These are phyloP conservation scores for Ceratobasidium sp. DNA, from an alignment of 1,284 basidiomycete species.

Conservation along the genomic window DNA sequence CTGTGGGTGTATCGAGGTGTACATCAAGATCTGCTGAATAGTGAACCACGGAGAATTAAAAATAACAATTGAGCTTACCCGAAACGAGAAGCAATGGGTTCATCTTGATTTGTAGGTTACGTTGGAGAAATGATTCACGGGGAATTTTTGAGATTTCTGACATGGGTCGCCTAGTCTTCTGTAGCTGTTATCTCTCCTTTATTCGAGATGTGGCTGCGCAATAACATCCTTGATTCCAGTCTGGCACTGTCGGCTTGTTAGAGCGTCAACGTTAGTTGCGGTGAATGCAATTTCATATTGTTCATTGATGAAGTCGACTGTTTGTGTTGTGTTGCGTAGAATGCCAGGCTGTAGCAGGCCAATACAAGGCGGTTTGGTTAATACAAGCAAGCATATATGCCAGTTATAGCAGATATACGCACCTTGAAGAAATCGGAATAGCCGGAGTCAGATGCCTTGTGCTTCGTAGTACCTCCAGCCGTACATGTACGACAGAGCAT, in stretches of 20 bases:
- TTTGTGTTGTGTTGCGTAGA: neutral
- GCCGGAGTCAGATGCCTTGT: conserved; percentile 34
- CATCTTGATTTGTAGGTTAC: neutral
- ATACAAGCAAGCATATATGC: too few species aligned
- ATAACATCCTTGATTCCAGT: conserved; percentile 34
- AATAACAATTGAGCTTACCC: conserved; percentile 1
- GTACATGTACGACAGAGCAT: conserved; percentile 46
- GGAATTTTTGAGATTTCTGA: neutral
- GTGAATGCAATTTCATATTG: conserved; percentile 23
- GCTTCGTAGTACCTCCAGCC: conserved; percentile 37
- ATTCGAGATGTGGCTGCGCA: conserved; percentile 20
- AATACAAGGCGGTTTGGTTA: too few species aligned
- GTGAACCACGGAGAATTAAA: neutral
- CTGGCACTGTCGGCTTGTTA: neutral
- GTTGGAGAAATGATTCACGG: too few species aligned
- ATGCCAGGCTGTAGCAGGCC: neutral
- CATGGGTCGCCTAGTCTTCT: neutral
- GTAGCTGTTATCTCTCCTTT: neutral
- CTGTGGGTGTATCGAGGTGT: conserved; percentile 55
- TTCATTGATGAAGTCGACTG: neutral
- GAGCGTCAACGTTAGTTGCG: neutral
- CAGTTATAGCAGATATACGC: neutral
- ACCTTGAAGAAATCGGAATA: conserved; percentile 47
- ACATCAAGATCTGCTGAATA: conserved; percentile 38
- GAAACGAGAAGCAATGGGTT: conserved; percentile 9